These are phyloP conservation scores for Eucalyptus pauciflora DNA, from an alignment of 345 rosid genomes.

Conservation along the genomic window DNA sequence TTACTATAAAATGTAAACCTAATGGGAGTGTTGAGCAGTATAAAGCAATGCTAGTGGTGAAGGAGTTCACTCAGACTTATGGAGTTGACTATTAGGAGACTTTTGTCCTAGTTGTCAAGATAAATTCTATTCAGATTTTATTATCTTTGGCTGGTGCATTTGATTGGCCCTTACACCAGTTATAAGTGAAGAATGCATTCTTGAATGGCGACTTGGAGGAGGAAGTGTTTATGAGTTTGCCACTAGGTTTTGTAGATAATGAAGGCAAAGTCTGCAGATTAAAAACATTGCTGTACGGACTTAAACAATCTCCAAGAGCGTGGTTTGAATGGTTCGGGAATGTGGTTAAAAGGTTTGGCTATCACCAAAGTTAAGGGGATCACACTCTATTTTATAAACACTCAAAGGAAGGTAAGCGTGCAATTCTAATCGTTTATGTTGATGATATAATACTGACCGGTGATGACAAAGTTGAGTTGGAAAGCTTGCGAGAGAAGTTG, in stretches of 20 bases:
- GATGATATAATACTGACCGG: not conserved
- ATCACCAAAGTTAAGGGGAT: not conserved
- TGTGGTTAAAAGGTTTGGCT: not conserved
- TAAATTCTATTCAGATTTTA: rapidly evolving
- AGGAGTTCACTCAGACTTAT: not conserved
- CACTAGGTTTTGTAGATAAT: not conserved
- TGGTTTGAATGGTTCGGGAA: rapidly evolving
- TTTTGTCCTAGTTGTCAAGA: not conserved
- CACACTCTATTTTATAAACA: not conserved
- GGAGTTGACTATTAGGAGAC: not conserved
- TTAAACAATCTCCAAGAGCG: not conserved
- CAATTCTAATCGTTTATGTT: not conserved
- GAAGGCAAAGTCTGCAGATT: not conserved
- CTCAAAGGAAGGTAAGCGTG: too few relatives aligned
- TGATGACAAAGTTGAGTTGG: not conserved
- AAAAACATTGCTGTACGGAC: rapidly evolving
- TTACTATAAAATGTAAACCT: not conserved
- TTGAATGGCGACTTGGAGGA: not conserved
- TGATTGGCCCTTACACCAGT: not conserved
- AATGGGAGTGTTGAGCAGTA: not conserved
- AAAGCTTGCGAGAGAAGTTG: not conserved
- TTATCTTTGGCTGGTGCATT: not conserved
- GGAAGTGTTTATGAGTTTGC: not conserved
- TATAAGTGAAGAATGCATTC: not conserved
- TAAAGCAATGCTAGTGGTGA: not conserved